A percentile compares a stretch with the other conserved stretches of the same genome.
phyloP scores from a whole-genome alignment of 495 filamentous ascomycete species.

The Hypoxylon perforatum region DNA sequence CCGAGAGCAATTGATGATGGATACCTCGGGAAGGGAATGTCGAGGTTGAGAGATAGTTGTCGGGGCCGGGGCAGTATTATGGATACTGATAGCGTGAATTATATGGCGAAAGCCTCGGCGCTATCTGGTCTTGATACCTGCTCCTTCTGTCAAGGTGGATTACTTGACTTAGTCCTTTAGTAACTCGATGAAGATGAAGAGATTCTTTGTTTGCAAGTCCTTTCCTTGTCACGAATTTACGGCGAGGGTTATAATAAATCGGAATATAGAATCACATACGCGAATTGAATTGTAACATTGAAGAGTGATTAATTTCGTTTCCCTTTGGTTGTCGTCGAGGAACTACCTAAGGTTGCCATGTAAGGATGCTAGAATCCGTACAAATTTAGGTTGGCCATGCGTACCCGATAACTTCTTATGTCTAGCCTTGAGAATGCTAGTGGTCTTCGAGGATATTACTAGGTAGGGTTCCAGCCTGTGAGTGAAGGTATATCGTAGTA shows the following conservation, averaged over 20 bases:
- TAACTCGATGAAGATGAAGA: constrained; percentile 41
- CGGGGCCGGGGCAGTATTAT: constrained; percentile 20
- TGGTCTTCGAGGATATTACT: too few relatives aligned
- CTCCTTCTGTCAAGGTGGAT: constrained; percentile 29
- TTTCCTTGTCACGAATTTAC: constrained; percentile 55
- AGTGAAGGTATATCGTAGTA: too few relatives aligned
- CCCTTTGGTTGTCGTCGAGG: too few relatives aligned
- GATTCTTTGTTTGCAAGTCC: constrained; percentile 47
- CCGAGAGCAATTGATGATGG: constrained; percentile 39
- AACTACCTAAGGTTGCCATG: too few relatives aligned
- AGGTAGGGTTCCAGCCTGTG: too few relatives aligned
- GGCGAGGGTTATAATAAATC: constrained; percentile 55
- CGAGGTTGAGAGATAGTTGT: constrained; percentile 24
- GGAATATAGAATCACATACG: constrained; percentile 43
- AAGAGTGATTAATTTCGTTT: neutral
- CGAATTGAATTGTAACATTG: constrained; percentile 30
- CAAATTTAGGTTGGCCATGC: too few relatives aligned
- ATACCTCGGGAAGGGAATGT: constrained; percentile 38
- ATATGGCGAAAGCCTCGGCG: constrained; percentile 37
- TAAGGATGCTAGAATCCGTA: too few relatives aligned
- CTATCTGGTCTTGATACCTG: constrained; percentile 20
- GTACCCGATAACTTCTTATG: too few relatives aligned
- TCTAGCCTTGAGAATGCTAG: too few relatives aligned
- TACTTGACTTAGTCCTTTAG: constrained; percentile 35
- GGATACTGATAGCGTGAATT: constrained; percentile 23